Base-by-base conservation (phyloP, 2,329 filamentous ascomycete genomes). In the Alternaria rosae region DNA sequence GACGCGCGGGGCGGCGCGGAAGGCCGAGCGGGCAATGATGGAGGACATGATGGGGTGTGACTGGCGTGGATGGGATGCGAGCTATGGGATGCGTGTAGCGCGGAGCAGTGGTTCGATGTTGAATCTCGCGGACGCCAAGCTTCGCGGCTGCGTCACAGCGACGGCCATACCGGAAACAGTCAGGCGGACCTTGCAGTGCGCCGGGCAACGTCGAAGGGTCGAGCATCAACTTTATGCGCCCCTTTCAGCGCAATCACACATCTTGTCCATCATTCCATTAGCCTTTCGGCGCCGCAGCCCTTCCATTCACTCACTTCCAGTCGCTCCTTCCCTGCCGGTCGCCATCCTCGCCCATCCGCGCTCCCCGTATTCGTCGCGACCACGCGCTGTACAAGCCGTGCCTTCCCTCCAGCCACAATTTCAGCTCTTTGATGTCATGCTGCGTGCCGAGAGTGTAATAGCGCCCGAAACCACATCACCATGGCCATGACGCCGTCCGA, bases 1-100 rank as follows among this genome's bases (percentile, higher is more conserved):
- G 76, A 83, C 78, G 79, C 80, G 77, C 67, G 79, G 82, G 61
- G 81, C 74, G 59, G 82, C 82, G 67, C 81, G 79, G 74, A 84
- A 80, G 69, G 82, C 82, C 62, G 79, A 72, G 72, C 82, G 79
- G 69, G 80, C 77, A 64, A 76, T 65, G 67, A 84, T 79, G 66
- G 82, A 80, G 62, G 82, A 82, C 82, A 84, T 85, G 62, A 62
- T 77, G 76, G 44, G 50, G 43, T 41, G 63, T 56, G 63, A 25
- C 30, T 47, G 53, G 45, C 28, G 47, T 43, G 44, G 57, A 25
- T 48, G 52, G 17, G 20, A 61, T 61, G 60, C 58, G 59, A 53
- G 62, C 62, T 57, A 41, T 58, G 65, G 64, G 67, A 23, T 61
- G 64, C 61, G 64, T 62, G 62, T 55, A 60, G 42, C 64, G 54